Evolutionary conservation across 2,329 filamentous ascomycete species (phyloP), one percentile per base, ranked within the genome.

Genomic region (Xylaria multiplex): DNA sequence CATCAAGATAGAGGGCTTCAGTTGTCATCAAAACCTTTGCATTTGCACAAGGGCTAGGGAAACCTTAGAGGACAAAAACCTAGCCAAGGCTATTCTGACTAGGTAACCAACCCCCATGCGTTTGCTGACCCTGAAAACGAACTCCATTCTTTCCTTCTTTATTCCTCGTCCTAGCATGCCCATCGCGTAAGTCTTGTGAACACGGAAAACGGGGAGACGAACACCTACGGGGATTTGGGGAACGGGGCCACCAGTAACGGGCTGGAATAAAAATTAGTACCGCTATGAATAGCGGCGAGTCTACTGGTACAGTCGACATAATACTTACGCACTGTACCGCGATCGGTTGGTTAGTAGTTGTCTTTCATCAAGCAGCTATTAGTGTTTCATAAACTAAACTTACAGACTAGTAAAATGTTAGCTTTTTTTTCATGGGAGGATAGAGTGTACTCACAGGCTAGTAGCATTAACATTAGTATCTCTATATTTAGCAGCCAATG

Each of bases 21-120:
- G 30, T 62, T 62, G 53, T 40, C 45, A 49, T 63, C 42, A 63
- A 42, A 63, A 52, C 61, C 61, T 63, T 58, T 63, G 61, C 61
- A 63, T 63, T 63, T 58, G 61, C 61, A 63, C 61, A 30, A 63
- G 53, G 53, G 61, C 61, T 63, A 63, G 61, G 61, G 61, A 63
- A 63, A 63, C 61, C 61, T 63, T 35, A 50, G 48, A 58, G 61
- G 54, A 30, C 22, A 59, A 63, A 27, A 63, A 63, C 61, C 61
- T 53, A 24, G 53, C 61, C 61, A 63, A 63, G 61, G 54, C 61
- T 63, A 52, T 58, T 63, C 53, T 58, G 53, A 57, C 43, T 52
- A 63, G 43, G 61, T 58, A 63, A 32, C 53, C 53, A 63, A 63
- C 24, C 35, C 45, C 43, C 50, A 24, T 30, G 43, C 40, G 22